phyloP scores from a whole-genome alignment of 768 basidiomycete species.

The Podaxis sp. region DNA sequence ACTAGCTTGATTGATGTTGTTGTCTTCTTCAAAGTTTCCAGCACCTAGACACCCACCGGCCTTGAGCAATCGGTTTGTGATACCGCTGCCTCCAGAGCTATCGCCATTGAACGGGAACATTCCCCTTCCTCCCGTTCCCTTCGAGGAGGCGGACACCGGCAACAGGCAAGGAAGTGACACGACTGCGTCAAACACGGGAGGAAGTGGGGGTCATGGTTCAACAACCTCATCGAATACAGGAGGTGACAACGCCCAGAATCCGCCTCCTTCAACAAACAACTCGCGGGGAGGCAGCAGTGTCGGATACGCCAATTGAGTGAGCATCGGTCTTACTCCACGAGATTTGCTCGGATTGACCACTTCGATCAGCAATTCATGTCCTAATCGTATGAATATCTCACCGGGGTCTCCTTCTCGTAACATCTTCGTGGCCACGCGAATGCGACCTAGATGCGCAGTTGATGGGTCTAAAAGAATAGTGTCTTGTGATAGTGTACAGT shows the following conservation, averaged over 20 bases:
- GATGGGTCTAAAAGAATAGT: neutral
- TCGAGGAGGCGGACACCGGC: neutral
- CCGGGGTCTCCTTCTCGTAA: too few relatives aligned
- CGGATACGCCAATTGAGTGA: neutral
- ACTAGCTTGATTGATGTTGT: neutral
- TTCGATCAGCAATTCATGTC: neutral
- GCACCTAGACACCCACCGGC: neutral
- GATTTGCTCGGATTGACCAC: neutral
- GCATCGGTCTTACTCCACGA: neutral
- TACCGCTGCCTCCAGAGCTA: neutral
- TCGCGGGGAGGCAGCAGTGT: neutral
- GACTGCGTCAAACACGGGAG: neutral
- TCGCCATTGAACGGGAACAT: neutral
- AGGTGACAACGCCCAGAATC: neutral
- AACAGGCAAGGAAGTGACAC: neutral
- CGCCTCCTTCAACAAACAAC: neutral
- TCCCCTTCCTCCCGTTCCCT: neutral
- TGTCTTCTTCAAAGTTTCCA: neutral
- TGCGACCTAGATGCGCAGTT: neutral
- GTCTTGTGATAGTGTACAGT: neutral
- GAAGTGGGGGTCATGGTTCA: neutral
- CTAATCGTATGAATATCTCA: neutral
- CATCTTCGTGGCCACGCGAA: neutral
- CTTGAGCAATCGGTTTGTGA: neutral
- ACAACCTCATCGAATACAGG: neutral